Evolutionary conservation across 768 basidiomycete genomes (phyloP).

Genomic region (Austroboletus festivus): DNA sequence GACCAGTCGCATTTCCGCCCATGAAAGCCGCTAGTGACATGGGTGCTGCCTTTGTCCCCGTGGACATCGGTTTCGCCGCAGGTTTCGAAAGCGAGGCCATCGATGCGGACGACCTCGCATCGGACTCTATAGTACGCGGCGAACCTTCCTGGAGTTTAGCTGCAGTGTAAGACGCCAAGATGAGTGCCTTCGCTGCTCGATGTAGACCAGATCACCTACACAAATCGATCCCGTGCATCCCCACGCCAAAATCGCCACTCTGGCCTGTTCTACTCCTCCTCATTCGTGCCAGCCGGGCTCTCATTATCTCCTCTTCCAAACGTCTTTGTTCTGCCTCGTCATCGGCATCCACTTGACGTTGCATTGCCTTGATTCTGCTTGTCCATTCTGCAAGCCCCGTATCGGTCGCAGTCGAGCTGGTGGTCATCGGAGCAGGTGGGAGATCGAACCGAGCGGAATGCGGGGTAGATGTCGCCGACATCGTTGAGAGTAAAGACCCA

Average conservation of each 20-base stretch:
- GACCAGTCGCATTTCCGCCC: slow-evolving; percentile 73
- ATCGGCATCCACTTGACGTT: slow-evolving; percentile 77
- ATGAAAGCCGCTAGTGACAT: slow-evolving; percentile 82
- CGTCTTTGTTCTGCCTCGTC: slow-evolving; percentile 74
- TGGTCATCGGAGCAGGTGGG: slow-evolving; percentile 30
- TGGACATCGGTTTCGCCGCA: slow-evolving; percentile 8
- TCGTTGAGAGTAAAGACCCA: slow-evolving; percentile 7
- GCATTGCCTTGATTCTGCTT: slow-evolving; percentile 73
- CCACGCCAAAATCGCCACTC: slow-evolving; percentile 38
- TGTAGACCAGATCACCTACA: slow-evolving; percentile 24
- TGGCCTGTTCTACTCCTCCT: slow-evolving; percentile 36
- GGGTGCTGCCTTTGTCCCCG: slow-evolving; percentile 37
- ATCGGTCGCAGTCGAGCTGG: slow-evolving; percentile 40
- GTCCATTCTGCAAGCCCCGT: slow-evolving; percentile 78
- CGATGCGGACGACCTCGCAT: slow-evolving; percentile 6
- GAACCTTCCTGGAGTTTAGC: slow-evolving; percentile 23
- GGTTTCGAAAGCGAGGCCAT: slow-evolving; percentile 14
- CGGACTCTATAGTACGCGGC: slow-evolving; percentile 6
- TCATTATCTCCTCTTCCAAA: slow-evolving; percentile 54
- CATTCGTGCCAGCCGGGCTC: slow-evolving; percentile 45
- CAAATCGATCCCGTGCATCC: slow-evolving; percentile 34
- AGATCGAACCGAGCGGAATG: slow-evolving; percentile 36
- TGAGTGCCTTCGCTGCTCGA: neutral
- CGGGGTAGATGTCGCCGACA: slow-evolving; percentile 31
- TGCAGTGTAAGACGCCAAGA: slow-evolving; percentile 8